Evolutionary conservation across 2,329 filamentous ascomycete species (phyloP), one percentile per base, ranked within the genome.

Genomic region (Phaeoacremonium minimum): DNA sequence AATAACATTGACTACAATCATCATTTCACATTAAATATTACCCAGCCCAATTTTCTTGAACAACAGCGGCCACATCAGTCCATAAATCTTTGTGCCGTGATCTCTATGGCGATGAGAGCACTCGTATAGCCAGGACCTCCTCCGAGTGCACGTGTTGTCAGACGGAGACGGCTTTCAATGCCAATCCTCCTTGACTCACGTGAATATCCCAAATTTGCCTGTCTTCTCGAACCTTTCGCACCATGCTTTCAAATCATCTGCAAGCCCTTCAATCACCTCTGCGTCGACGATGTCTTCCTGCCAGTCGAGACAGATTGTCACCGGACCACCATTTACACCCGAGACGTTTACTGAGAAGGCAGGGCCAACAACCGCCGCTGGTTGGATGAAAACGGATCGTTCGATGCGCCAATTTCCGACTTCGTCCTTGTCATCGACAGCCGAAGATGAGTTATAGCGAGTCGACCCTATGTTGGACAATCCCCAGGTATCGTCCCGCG

Each of bases 401-500:
- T 60, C 57, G 16, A 75, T 60, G 4, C 42, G 46, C 61, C 63
- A 66, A 4, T 31, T 39, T 15, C 31, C 36, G 19, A 8, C 45
- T 6, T 29, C 43, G 37, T 43, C 37, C 6, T 40, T 33, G 8
- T 18, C 30, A 8, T 22, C 32, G 1, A 41, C 36, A 26, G 22
- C 22, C 22, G 9, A 9, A n/a, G 22, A 26, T 9, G n/a, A 9
- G 22, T n/a, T 26, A n/a, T n/a, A n/a, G 5, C 54, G 47, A n/a
- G 71, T 47, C 12, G 57, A 56, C 1, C 75, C 75, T 5, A 77
- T 41, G 46, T 78, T 80, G 41, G 69, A 76, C 5, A 78, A 46
- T 42, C 71, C 67, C 66, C 72, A 78, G 1, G 69, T 67, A 4
- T 47, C 46, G 3, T 57, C 50, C 8, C 72, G 62, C 11, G 55